phyloP scores from a whole-genome alignment of 2,329 filamentous ascomycete genomes.

The Sporothrix phasma region DNA sequence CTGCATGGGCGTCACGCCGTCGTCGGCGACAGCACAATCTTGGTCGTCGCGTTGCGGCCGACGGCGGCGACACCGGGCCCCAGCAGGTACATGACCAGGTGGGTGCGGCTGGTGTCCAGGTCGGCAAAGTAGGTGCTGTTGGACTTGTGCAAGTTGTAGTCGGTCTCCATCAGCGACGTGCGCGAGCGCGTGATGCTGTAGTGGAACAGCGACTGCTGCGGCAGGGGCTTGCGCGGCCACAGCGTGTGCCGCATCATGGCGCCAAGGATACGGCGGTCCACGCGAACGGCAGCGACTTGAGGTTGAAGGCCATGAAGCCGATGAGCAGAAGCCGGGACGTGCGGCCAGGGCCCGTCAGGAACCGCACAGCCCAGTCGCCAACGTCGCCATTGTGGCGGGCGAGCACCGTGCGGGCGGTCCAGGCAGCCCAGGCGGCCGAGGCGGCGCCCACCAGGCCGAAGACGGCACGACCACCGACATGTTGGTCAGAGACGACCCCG shows the following conservation, averaged over 20 bases:
- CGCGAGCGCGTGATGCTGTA: slow-evolving; percentile 25
- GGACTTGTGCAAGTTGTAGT: slow-evolving; percentile 34
- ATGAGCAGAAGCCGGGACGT: slow-evolving; percentile 44
- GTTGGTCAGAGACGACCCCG: slow-evolving; percentile 21
- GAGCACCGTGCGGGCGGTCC: slow-evolving; percentile 32
- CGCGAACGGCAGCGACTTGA: slow-evolving; percentile 63
- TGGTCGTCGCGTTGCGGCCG: slow-evolving; percentile 37
- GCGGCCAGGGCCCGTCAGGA: slow-evolving; percentile 45
- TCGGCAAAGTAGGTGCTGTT: slow-evolving; percentile 73
- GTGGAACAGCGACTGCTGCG: slow-evolving; percentile 28
- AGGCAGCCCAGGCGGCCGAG: slow-evolving; percentile 41
- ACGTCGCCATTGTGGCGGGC: slow-evolving; percentile 31
- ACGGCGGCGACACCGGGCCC: slow-evolving; percentile 46
- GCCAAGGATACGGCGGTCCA: slow-evolving; percentile 49
- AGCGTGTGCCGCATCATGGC: slow-evolving; percentile 27
- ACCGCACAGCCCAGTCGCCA: slow-evolving; percentile 29
- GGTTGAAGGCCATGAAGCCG: slow-evolving; percentile 51
- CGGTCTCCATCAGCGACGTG: slow-evolving; percentile 28
- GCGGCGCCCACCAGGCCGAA: slow-evolving; percentile 34
- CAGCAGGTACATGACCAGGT: slow-evolving; percentile 62
- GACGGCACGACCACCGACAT: slow-evolving; percentile 29
- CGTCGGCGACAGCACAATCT: slow-evolving; percentile 38
- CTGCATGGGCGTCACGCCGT: slow-evolving; percentile 34
- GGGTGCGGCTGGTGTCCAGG: slow-evolving; percentile 72
- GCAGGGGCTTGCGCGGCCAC: slow-evolving; percentile 21